phyloP scores from a whole-genome alignment of 805 yeast genomes.

The Candida chauliodis region DNA sequence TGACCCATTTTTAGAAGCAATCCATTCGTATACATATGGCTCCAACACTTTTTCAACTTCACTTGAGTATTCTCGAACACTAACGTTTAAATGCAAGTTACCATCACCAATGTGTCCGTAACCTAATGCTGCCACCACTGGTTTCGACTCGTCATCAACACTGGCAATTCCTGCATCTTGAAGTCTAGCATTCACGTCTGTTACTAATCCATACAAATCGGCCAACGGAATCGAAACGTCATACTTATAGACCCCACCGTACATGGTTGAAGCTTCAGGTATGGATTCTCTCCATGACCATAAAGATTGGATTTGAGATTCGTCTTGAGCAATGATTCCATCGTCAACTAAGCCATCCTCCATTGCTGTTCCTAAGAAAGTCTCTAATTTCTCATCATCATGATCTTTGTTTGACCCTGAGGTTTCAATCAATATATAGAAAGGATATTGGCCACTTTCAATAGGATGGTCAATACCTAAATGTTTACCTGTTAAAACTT shows the following conservation, averaged over 20 bases:
- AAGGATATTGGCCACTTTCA: slow-evolving; percentile 73
- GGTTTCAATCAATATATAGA: slow-evolving; percentile 88
- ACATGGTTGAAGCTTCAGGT: slow-evolving; percentile 80
- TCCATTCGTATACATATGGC: slow-evolving; percentile 95
- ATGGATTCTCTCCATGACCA: slow-evolving; percentile 97
- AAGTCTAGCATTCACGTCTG: slow-evolving; percentile 66
- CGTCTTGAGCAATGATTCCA: slow-evolving; percentile 96
- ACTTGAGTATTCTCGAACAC: slow-evolving; percentile 79
- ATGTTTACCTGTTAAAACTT: slow-evolving; percentile 57
- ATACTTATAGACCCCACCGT: slow-evolving; percentile 95
- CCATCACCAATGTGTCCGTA: slow-evolving; percentile 99
- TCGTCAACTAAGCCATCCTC: slow-evolving; percentile 82
- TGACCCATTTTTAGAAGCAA: slow-evolving; percentile 70
- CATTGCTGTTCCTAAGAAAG: slow-evolving; percentile 79
- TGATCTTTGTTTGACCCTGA: slow-evolving; percentile 94
- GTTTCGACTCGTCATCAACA: slow-evolving; percentile 55
- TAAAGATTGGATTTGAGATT: slow-evolving; percentile 72
- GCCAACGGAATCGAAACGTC: slow-evolving; percentile 89
- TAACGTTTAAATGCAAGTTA: slow-evolving; percentile 88
- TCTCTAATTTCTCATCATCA: slow-evolving; percentile 85
- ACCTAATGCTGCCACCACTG: slow-evolving; percentile 88
- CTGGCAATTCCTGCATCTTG: slow-evolving; percentile 56
- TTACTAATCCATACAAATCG: slow-evolving; percentile 78
- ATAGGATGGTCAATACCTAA: slow-evolving; percentile 69
- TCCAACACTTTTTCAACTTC: slow-evolving; percentile 78